Evolutionary conservation across 345 rosid genomes (phyloP), one percentile per base, ranked within the genome.

Genomic region (Hibiscus mutabilis): DNA sequence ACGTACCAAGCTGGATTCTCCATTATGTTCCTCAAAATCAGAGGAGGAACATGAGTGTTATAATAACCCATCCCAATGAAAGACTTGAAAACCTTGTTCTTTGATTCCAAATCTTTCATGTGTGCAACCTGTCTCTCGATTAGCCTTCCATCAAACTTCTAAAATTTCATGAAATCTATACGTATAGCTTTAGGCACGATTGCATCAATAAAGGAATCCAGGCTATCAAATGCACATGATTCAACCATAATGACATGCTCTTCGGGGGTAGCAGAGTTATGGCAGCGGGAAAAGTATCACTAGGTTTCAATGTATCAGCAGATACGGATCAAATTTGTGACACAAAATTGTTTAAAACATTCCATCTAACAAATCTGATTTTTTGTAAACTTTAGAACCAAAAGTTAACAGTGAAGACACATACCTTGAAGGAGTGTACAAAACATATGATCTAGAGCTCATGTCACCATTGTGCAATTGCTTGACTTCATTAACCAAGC

Each of bases 141-240:
- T 72, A 95, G 65, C 1, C 99, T 97, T 2, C 18, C 88, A 74
- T 92, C 97, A 77, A 95, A 95, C 81, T 87, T 89, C 4, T 92
- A 82, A 72, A 95, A 90, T 77, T 81, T 89, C 96, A 92, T 90
- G 9, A 97, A 86, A 75, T 86, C 91, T 29, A 87, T 75, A 40
- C 97, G 86, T 40, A 92, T 95, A 16, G 97, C 87, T 84, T 87
- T 95, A 16, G 97, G 99, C 25, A 95, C 97, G 37, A 97, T 92
- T 18, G 96, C 96, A 35, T 90, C 92, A 67, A 92, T 77, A 42
- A 95, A 85, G 0, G 92, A 76, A 73, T 90, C 97, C 19, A 92
- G 81, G 65, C 65, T 84, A 56, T 81, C 86, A 73, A 90, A 92
- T 1, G 97, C 99, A 78, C 89, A 86, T 22, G 72, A 78, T n/a